Conservation (phyloP, 1,284 basidiomycete genomes). For the Leccinum fallax region DNA sequence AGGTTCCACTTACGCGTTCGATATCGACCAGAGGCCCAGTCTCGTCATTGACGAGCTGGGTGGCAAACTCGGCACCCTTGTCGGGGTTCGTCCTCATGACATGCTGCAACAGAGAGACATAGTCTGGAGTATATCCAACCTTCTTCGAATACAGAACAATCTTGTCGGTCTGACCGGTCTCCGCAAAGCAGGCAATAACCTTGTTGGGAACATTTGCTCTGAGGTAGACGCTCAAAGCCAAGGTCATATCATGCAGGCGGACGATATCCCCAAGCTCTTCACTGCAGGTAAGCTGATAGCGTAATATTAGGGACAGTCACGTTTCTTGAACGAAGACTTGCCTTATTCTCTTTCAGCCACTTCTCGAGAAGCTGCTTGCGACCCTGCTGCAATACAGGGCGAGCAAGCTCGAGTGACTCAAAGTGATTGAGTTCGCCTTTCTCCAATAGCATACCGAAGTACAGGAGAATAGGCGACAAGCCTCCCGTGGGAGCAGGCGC, state of each 20-base stretch:
- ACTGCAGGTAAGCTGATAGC: constrained; percentile 86
- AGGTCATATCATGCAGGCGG: constrained; percentile 93
- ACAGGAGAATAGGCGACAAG: constrained; percentile 96
- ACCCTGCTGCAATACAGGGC: constrained; percentile 95
- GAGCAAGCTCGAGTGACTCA: constrained; percentile 95
- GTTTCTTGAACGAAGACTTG: constrained; percentile 28
- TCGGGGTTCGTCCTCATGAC: constrained; percentile 97
- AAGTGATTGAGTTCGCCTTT: constrained; percentile 97
- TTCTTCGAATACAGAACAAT: constrained; percentile 99
- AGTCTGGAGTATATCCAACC: constrained; percentile 94
- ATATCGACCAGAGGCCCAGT: constrained; percentile 91
- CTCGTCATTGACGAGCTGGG: constrained; percentile 95
- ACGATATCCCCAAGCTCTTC: constrained; percentile 99
- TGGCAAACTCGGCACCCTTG: constrained; percentile 97
- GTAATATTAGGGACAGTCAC: constrained; percentile 15
- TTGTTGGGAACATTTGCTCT: constrained; percentile 99
- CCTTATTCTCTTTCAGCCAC: constrained; percentile 99
- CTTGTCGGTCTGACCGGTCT: constrained; percentile 98
- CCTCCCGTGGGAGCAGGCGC: constrained; percentile 90
- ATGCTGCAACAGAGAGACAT: constrained; percentile 94
- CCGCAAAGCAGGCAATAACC: constrained; percentile 98
- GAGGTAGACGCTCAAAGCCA: constrained; percentile 98
- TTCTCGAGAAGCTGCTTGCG: constrained; percentile 98
- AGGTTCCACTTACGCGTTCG: constrained; percentile 67
- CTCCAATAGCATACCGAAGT: constrained; percentile 97